Evolutionary conservation across 345 rosid species (phyloP), one percentile per base, ranked within the genome.

Genomic region (Melaleuca quinquenervia): DNA sequence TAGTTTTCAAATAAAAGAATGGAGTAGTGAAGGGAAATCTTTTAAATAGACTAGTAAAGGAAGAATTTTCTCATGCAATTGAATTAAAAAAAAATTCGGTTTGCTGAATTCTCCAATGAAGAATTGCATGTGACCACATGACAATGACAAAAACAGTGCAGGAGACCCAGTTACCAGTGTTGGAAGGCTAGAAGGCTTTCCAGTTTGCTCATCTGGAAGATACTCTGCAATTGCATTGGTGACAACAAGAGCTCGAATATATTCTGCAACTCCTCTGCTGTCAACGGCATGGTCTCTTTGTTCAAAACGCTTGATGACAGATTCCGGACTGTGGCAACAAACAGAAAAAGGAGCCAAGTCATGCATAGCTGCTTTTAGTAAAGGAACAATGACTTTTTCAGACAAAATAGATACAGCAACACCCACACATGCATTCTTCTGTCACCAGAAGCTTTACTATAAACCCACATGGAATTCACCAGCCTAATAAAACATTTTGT

Each of bases 191-290:
- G 98, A 90, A 60, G 95, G 94, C 90, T 93, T 96, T 85, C 97
- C 98, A 27, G 94, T 86, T 78, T 93, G 95, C 84, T 94, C 98
- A 84, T 97, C 99, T 9, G 99, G 98, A 91, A 97, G 98, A 93
- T 94, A 97, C 26, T 96, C 99, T 14, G 94, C 86, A 89, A 97
- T 93, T 70, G 97, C 91, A 93, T 96, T 92, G 20, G 99, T 96
- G 52, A 89, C 87, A 24, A 96, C 98, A 85, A 97, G 96, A 51
- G 99, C 99, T 83, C 96, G 90, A 64, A 97, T 93, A 90, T 97
- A 97, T 83, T 97, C 99, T 3, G 90, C 97, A 78, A 97, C 99
- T 74, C 98, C 99, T 90, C 90, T 90, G 85, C 99, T 96, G 74
- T 96, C 99, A 36, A 93, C 96, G 0, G 94, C 91, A 87, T 93